Percentiles rank a stretch among this genome's conserved stretches.
These are phyloP conservation scores for Candida dajiaensis DNA, from an alignment of 805 yeast genomes.

Conservation along the genomic window DNA sequence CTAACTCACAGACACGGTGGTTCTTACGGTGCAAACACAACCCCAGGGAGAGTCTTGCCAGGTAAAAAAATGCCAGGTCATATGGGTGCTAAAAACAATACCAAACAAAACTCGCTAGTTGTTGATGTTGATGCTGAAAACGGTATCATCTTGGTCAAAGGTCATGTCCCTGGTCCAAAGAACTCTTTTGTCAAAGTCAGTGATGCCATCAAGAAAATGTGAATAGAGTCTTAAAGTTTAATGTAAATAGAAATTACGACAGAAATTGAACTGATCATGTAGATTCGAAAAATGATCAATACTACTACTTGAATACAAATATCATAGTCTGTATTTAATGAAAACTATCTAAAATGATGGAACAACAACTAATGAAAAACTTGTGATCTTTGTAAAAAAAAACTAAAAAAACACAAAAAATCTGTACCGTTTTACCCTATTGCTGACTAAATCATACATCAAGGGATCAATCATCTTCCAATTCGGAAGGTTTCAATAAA, in stretches of 20 bases:
- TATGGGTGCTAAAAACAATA: constrained; percentile 75
- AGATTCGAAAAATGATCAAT: too few relatives aligned
- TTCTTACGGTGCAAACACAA: constrained; percentile 92
- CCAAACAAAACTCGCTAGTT: constrained; percentile 71
- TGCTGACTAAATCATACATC: background rate
- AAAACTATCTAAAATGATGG: background rate
- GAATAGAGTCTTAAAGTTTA: background rate
- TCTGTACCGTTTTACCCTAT: background rate
- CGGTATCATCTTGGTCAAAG: constrained; percentile 80
- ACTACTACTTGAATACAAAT: background rate
- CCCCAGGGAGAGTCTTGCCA: constrained; percentile 93
- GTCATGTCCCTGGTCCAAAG: constrained; percentile 86
- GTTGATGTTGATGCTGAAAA: constrained; percentile 75
- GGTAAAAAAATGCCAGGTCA: constrained; percentile 99
- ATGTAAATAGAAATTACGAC: constrained; percentile 1
- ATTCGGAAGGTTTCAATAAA: constrained; percentile 86
- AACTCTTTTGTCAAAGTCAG: constrained; percentile 68
- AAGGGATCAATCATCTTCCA: constrained; percentile 59
- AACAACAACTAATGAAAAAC: background rate
- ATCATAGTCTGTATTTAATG: background rate
- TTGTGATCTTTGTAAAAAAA: background rate
- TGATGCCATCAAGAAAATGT: constrained; percentile 53
- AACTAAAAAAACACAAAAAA: background rate
- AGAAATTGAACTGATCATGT: too few relatives aligned
- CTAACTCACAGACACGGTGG: constrained; percentile 93